Percentiles rank a stretch among this genome's conserved stretches.
Evolutionary conservation across 78 protist species (phyloP).

Genomic region (Guillardia theta): DNA sequence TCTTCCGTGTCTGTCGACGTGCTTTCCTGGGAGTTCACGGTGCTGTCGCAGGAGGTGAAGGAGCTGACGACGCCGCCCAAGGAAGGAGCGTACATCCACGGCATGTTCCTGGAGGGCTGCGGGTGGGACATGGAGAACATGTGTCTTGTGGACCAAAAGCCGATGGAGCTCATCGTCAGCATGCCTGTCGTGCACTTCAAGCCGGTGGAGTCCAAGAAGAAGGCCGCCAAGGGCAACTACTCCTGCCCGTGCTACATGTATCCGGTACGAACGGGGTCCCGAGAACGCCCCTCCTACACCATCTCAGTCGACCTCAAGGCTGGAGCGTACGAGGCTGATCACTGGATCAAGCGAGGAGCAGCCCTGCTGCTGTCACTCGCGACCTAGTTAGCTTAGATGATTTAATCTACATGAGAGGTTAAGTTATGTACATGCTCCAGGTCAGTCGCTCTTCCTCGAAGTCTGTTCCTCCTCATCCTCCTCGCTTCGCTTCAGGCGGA

Average conservation of each 20-base stretch:
- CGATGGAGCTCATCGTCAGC: conserved; percentile 70
- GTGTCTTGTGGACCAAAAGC: conserved; percentile 72
- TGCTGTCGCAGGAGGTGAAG: conserved; percentile 26
- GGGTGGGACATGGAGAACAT: conserved; percentile 61
- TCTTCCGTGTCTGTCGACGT: conserved; percentile 66
- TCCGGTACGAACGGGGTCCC: conserved; percentile 71
- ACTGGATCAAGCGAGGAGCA: conserved; percentile 80
- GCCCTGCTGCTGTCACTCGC: conserved; percentile 60
- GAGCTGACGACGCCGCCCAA: conserved; percentile 46
- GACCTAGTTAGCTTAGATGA: no score
- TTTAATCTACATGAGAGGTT: no score
- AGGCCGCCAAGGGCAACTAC: conserved; percentile 54
- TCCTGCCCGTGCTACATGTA: conserved; percentile 74
- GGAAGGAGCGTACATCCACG: conserved; percentile 77
- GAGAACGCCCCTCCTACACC: conserved; percentile 74
- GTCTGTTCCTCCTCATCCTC: no score
- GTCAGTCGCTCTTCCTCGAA: no score
- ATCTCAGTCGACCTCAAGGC: conserved; percentile 64
- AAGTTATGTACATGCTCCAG: no score
- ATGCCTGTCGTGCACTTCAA: conserved; percentile 85
- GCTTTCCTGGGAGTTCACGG: conserved; percentile 77
- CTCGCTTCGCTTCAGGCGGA: no score
- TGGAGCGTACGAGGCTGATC: conserved; percentile 45
- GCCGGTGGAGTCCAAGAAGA: conserved; percentile 68
- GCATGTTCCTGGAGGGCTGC: conserved; percentile 81